These are phyloP conservation scores for Citrullus amarus DNA, from an alignment of 306 rosid species.

Conservation along the genomic window DNA sequence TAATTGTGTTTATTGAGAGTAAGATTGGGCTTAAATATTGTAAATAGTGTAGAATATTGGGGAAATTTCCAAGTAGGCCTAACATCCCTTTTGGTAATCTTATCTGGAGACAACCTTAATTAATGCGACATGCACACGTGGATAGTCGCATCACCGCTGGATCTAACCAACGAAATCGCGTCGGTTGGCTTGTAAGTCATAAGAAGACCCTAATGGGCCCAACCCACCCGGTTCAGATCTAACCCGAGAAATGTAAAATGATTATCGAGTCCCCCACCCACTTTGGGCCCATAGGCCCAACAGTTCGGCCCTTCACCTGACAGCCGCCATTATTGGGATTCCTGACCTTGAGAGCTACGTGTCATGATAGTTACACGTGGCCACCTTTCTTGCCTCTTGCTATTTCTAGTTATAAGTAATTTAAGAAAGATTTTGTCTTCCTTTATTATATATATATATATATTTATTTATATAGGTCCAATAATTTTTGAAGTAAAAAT, in stretches of 20 bases:
- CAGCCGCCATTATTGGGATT: conserved; percentile 4
- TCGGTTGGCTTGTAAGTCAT: conserved; percentile 4
- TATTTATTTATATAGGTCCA: too few relatives aligned
- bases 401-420: neutral
- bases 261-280: neutral
- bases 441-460: neutral
- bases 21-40: too few relatives aligned
- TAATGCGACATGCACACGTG: conserved; percentile 12
- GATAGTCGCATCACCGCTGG: conserved; percentile 1
- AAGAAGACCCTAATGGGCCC: neutral
- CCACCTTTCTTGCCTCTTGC: neutral
- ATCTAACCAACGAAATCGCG: conserved; percentile 5
- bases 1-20: too few relatives aligned
- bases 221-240: conserved; percentile 1
- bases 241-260: neutral
- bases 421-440: neutral
- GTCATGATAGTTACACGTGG: neutral
- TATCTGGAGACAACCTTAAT: conserved; percentile 5
- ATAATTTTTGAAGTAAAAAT: neutral
- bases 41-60: neutral
- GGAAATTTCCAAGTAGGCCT: neutral
- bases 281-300: conserved; percentile 8
- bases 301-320: neutral
- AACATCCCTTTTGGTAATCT: neutral
- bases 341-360: neutral